Conservation (phyloP, 2,329 filamentous ascomycete species). For the Aschersonia sp. region DNA sequence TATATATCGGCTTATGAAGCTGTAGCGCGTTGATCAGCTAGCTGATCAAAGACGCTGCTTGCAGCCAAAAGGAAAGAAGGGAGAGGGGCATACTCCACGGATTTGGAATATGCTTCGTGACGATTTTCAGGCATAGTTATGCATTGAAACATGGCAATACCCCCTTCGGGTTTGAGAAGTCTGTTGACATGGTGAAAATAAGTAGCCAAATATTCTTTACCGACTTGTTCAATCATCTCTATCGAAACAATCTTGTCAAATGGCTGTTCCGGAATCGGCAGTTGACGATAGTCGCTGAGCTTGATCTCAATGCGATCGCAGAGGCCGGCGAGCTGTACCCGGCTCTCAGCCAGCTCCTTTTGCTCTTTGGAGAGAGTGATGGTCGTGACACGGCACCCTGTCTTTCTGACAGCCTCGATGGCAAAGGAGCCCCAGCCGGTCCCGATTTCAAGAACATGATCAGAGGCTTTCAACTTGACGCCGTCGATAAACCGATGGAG, state of each 20-base stretch:
- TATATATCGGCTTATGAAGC: slow-evolving; percentile 63
- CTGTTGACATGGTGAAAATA: slow-evolving; percentile 53
- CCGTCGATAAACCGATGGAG: slow-evolving; percentile 51
- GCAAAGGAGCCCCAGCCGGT: slow-evolving; percentile 66
- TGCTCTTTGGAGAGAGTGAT: slow-evolving; percentile 57
- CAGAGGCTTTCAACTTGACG: slow-evolving; percentile 44
- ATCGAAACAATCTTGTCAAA: slow-evolving; percentile 64
- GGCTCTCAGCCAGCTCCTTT: slow-evolving; percentile 49
- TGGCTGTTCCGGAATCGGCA: slow-evolving; percentile 34
- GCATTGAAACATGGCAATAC: slow-evolving; percentile 59
- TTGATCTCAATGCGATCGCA: slow-evolving; percentile 46
- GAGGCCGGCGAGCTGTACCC: slow-evolving; percentile 47
- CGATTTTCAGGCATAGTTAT: slow-evolving; percentile 62
- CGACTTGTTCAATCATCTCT: slow-evolving; percentile 67
- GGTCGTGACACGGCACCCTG: slow-evolving; percentile 54
- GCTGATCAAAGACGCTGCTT: background rate
- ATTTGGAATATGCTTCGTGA: slow-evolving; percentile 50
- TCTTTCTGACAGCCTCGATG: slow-evolving; percentile 50
- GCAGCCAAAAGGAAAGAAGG: background rate
- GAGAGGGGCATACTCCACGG: slow-evolving; percentile 38
- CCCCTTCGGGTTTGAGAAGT: slow-evolving; percentile 49
- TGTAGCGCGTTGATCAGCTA: slow-evolving; percentile 6
- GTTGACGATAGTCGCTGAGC: slow-evolving; percentile 53
- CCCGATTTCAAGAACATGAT: slow-evolving; percentile 62
- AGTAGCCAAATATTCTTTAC: slow-evolving; percentile 48